Percentiles rank a stretch among this genome's conserved stretches.
phyloP scores from a whole-genome alignment of 2,329 filamentous ascomycete genomes.

The Aspergillus brunneoviolaceus region DNA sequence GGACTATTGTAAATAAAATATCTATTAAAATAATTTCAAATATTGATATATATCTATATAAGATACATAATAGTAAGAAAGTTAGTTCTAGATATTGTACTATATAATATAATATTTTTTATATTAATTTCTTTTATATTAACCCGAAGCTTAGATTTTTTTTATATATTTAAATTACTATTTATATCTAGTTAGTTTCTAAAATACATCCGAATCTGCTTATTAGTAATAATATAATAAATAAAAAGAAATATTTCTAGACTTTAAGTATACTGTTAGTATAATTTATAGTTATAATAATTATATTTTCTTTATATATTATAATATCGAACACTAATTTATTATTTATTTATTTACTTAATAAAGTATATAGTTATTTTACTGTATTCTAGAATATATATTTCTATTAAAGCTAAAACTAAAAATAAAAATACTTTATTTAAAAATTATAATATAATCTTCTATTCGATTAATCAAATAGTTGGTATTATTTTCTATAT shows the following conservation, averaged over 20 bases:
- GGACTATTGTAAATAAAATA: not conserved
- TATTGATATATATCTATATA: not conserved
- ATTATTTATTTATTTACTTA: not conserved
- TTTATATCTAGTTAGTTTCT: too few species aligned
- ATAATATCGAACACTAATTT: not conserved
- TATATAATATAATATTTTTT: too few species aligned
- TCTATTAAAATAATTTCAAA: not conserved
- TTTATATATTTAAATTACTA: too few species aligned
- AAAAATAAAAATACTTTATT: not conserved
- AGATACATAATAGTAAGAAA: too few species aligned
- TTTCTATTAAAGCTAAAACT: not conserved
- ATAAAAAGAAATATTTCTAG: not conserved
- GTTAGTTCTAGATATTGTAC: too few species aligned
- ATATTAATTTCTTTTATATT: too few species aligned
- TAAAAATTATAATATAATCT: not conserved
- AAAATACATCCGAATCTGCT: not conserved
- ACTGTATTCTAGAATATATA: not conserved
- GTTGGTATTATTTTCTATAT: not conserved
- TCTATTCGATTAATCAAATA: not conserved
- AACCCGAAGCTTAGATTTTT: too few species aligned
- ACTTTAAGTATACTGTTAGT: not conserved
- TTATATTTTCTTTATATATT: not conserved
- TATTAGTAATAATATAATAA: not conserved
- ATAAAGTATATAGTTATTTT: not conserved
- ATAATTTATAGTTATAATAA: not conserved